Conservation (phyloP, 441 rosid genomes). For the Aquilaria agallochum region DNA sequence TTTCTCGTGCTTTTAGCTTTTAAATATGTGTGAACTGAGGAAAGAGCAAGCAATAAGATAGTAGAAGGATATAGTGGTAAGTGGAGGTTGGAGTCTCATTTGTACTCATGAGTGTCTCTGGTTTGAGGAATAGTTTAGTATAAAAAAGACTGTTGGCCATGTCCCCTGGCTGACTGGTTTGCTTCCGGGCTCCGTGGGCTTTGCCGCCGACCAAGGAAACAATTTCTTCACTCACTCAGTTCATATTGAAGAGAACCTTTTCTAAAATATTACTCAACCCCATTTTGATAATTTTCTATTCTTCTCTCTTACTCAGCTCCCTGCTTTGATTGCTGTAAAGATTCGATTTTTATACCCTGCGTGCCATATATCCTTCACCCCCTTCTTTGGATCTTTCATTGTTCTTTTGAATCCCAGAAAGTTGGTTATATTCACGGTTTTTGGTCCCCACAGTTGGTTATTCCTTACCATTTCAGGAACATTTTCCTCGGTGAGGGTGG, state of each 20-base stretch:
- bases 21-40: constrained; percentile 23
- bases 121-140: constrained; percentile 43
- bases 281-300: constrained; percentile 31
- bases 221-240: constrained; percentile 47
- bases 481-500: constrained; percentile 27
- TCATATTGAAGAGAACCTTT: constrained; percentile 54
- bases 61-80: constrained; percentile 30
- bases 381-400: constrained; percentile 30
- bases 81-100: constrained; percentile 55
- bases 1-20: constrained; percentile 12
- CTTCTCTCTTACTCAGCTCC: constrained; percentile 38
- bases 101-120: constrained; percentile 46
- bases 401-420: constrained; percentile 41
- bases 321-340: constrained; percentile 61
- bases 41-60: constrained; percentile 27
- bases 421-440: constrained; percentile 33
- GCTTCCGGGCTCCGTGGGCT: constrained; percentile 66
- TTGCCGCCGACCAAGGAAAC: constrained; percentile 68
- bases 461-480: constrained; percentile 38
- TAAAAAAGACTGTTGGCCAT: constrained; percentile 43
- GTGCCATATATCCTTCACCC: constrained; percentile 27
- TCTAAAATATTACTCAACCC: constrained; percentile 31
- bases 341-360: constrained; percentile 41
- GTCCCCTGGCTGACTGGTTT: constrained; percentile 65
- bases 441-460: constrained; percentile 64